Conservation (phyloP, 169 alveolate species). For the Eimeria acervulina region DNA sequence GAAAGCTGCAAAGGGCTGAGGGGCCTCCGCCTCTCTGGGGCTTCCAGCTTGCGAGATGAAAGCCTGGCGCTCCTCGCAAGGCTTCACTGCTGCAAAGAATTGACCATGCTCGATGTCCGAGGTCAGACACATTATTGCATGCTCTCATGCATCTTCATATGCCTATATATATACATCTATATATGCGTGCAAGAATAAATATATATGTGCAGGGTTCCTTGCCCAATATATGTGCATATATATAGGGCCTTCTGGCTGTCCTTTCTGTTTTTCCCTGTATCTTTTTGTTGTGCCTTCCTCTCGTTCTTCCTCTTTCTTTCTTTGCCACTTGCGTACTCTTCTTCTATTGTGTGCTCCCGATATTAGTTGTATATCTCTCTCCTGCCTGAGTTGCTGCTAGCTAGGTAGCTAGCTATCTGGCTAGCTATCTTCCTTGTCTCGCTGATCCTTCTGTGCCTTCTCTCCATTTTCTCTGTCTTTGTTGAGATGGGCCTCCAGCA, state of each 20-base stretch:
- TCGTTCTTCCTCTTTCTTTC: too few species aligned
- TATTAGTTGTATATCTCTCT: background rate
- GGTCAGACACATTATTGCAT: too few species aligned
- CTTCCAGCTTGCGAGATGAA: background rate
- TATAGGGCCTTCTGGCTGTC: background rate
- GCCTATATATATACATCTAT: background rate
- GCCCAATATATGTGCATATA: too few species aligned
- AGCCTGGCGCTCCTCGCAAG: background rate
- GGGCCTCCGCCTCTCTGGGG: background rate
- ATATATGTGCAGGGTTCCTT: too few species aligned
- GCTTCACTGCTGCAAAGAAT: background rate
- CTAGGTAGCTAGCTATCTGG: too few species aligned
- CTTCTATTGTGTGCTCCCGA: too few species aligned
- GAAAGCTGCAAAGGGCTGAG: slow-evolving; percentile 19
- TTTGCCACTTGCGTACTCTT: too few species aligned
- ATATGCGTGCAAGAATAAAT: too few species aligned
- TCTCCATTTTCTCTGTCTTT: too few species aligned
- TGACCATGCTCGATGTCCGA: background rate
- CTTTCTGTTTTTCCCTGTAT: background rate
- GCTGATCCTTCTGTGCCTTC: background rate
- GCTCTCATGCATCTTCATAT: background rate
- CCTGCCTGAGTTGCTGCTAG: slow-evolving; percentile 13
- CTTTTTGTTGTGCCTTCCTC: too few species aligned
- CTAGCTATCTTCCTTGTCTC: background rate
- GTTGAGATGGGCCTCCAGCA: too few species aligned